Base-by-base conservation (phyloP, 768 basidiomycete species). In the Mrakia frigida region DNA sequence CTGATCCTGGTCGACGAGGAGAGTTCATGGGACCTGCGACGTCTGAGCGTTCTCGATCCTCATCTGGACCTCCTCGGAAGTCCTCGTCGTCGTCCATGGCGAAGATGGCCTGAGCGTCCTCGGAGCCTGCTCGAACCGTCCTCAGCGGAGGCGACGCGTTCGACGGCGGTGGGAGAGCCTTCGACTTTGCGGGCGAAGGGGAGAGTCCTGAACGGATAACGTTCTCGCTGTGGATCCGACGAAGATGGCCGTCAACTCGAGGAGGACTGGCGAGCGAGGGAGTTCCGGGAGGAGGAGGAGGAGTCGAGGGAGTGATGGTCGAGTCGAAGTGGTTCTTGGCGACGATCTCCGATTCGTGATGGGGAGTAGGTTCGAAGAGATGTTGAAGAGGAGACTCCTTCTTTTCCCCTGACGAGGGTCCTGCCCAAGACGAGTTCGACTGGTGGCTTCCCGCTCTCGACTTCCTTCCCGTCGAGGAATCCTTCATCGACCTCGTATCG, bases 71-170 rank as follows among this genome's bases (percentile, higher is more conserved):
- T 16, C 28, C 28, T 11, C n/a, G 33, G 46, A 33, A 7, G 31
- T 72, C 70, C 9, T 72, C 70, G 31, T 72, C 70, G 50, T 72
- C 70, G 53, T 72, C 70, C 70, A 72, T 72, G 53, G 46, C 70
- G 52, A 72, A 72, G 31, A 53, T 9, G 28, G 13, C 50, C 23
- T 41, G 23, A 7, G 43, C 28, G 14, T 70, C 35, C 35, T 72
- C 46, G 35, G 46, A 68, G 21, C 35, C 18, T 39, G 65, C 65
- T 5, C 65, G 65, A 68, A n/a, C 6, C 3, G 65, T 68, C 25
- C 65, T 35, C 35, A 37, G 3, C 4, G 33, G 63, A 31, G 33
- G 21, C 11, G 65, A 68, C 33, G 37, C 1, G 35, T 68, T 23
- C 65, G 35, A 39, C 14, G 65, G 16, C 14, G 13, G 10, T 16